These are phyloP conservation scores for Aureobasidium sp. DNA, from an alignment of 2,329 filamentous ascomycete genomes.

Conservation along the genomic window DNA sequence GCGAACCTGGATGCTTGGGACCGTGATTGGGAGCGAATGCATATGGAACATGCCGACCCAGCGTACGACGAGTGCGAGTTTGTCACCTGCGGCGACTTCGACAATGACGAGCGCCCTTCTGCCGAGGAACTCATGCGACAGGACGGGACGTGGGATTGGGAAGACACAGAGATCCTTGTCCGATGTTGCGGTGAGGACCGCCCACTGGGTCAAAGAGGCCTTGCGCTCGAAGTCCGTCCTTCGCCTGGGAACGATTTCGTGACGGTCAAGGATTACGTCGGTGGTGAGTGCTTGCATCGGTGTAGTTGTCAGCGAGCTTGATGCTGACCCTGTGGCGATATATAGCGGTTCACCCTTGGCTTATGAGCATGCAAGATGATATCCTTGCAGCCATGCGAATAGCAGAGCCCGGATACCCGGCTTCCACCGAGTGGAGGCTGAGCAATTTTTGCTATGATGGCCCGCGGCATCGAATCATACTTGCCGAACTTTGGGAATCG, in stretches of 20 bases:
- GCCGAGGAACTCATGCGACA: background rate
- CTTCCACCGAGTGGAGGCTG: background rate
- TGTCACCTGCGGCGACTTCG: background rate
- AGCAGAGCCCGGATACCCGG: background rate
- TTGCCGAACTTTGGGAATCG: background rate
- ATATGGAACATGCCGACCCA: conserved; percentile 5
- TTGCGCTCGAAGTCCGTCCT: background rate
- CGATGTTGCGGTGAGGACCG: background rate
- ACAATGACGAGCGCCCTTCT: background rate
- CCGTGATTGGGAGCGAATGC: background rate
- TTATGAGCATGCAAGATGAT: conserved; percentile 5
- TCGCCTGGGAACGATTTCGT: background rate
- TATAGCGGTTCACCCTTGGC: background rate
- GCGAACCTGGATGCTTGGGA: background rate
- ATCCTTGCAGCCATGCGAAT: background rate
- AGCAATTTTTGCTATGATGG: background rate
- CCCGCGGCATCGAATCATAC: background rate
- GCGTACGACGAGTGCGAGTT: conserved; percentile 2
- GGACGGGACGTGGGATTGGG: background rate
- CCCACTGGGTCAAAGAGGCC: background rate
- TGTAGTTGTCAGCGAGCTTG: too few relatives aligned
- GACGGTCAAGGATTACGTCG: background rate
- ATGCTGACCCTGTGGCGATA: too few relatives aligned
- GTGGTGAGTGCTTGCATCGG: too few relatives aligned
- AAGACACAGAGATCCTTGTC: conserved; percentile 1